Percentiles rank a stretch among this genome's conserved stretches.
phyloP scores from a whole-genome alignment of 495 filamentous ascomycete species.

The Copromyces sp. region DNA sequence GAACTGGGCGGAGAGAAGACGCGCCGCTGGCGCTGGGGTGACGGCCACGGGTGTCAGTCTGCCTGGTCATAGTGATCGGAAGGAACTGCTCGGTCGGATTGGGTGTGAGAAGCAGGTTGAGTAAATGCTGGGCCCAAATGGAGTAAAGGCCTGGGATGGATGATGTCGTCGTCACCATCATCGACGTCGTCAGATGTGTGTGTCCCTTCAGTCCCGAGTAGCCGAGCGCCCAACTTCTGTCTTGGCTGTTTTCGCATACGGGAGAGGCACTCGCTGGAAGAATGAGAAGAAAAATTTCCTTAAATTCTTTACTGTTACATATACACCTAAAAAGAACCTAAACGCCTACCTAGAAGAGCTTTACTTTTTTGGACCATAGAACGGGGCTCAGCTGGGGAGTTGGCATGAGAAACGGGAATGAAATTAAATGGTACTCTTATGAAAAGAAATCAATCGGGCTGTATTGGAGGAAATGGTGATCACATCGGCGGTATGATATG shows the following conservation, averaged over 20 bases:
- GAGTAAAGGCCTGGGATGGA: too few relatives aligned
- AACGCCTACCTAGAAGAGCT: neutral
- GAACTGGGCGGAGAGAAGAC: slow-evolving; percentile 35
- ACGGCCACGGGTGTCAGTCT: slow-evolving; percentile 49
- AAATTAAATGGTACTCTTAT: neutral
- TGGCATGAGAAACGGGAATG: neutral
- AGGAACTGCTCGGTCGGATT: slow-evolving; percentile 62
- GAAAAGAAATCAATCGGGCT: too few relatives aligned
- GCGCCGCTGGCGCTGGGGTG: slow-evolving; percentile 28
- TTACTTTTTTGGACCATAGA: neutral
- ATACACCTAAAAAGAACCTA: neutral
- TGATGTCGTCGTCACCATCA: neutral
- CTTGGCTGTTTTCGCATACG: neutral
- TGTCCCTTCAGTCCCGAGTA: neutral
- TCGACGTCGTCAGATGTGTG: neutral
- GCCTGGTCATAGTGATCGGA: slow-evolving; percentile 59
- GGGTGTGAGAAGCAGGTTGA: slow-evolving; percentile 61
- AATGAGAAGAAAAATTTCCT: neutral
- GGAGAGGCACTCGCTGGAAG: neutral
- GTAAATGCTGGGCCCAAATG: slow-evolving; percentile 11
- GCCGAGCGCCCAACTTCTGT: neutral
- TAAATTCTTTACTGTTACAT: neutral
- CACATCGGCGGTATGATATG: neutral
- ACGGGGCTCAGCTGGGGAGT: neutral
- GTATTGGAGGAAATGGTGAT: too few relatives aligned